Conservation (phyloP, 2,329 filamentous ascomycete genomes). For the Tolypocladium album region DNA sequence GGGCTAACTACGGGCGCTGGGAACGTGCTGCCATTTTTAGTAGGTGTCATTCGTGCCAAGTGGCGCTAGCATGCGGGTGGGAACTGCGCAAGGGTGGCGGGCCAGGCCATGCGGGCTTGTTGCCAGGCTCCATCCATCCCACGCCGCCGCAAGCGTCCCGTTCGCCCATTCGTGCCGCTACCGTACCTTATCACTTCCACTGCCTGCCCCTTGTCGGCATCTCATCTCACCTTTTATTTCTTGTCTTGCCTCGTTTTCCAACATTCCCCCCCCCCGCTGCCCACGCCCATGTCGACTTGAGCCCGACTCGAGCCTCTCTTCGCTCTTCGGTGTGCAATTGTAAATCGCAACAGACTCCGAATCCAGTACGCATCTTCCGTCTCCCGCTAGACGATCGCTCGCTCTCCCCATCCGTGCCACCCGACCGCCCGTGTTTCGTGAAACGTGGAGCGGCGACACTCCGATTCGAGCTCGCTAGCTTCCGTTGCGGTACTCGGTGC, state of each 20-base stretch:
- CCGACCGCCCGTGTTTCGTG: neutral
- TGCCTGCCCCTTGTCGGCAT: neutral
- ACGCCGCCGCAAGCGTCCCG: neutral
- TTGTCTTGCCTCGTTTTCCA: neutral
- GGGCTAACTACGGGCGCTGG: neutral
- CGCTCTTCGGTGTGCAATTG: neutral
- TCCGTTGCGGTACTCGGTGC: slow-evolving; percentile 1
- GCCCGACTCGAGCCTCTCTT: neutral
- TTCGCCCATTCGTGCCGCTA: neutral
- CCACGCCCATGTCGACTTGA: neutral
- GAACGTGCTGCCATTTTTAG: neutral
- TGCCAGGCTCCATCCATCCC: neutral
- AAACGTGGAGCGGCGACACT: neutral
- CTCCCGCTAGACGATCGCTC: neutral
- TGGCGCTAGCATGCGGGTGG: neutral
- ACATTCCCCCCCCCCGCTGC: neutral
- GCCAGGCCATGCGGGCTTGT: no score
- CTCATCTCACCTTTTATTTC: neutral
- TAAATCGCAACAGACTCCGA: neutral
- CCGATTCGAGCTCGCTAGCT: neutral
- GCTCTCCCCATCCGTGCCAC: neutral
- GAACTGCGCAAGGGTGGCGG: no score
- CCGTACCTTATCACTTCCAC: neutral
- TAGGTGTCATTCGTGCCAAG: neutral
- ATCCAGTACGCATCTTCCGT: neutral